Percentiles rank a stretch among this genome's conserved stretches.
Conservation (phyloP, 352 stramenopile genomes). For the Phytophthora ohioensis region DNA sequence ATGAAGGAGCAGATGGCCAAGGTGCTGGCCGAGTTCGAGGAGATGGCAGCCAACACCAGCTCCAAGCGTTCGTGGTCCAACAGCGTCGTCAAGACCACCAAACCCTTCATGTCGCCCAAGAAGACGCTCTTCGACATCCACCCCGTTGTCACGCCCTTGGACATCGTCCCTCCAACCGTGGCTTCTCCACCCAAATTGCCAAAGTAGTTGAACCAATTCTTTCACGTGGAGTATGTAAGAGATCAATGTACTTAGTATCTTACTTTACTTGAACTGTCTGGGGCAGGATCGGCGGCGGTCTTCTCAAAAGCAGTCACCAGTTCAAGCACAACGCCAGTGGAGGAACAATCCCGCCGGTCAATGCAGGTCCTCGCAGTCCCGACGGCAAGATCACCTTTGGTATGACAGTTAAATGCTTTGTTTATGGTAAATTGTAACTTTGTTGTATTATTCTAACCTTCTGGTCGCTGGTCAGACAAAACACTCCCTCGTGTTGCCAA, state of each 20-base stretch:
- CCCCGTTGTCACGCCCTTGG: slow-evolving; percentile 41
- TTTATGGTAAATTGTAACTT: neutral
- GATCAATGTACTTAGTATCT: slow-evolving; percentile 1
- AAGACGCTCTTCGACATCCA: slow-evolving; percentile 31
- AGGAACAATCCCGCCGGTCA: slow-evolving; percentile 32
- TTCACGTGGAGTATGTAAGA: neutral
- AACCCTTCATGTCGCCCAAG: slow-evolving; percentile 27
- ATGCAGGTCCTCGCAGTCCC: slow-evolving; percentile 47
- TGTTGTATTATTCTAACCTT: neutral
- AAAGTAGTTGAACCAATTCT: slow-evolving; percentile 44
- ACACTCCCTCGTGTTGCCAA: slow-evolving; percentile 73
- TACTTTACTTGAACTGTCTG: neutral
- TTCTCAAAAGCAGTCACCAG: slow-evolving; percentile 58
- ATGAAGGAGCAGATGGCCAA: slow-evolving; percentile 79
- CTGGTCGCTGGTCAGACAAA: slow-evolving; percentile 50
- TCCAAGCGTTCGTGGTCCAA: slow-evolving; percentile 80
- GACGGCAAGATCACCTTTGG: slow-evolving; percentile 75
- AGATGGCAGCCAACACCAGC: slow-evolving; percentile 59
- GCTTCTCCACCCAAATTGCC: slow-evolving; percentile 50
- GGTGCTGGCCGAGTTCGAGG: slow-evolving; percentile 76
- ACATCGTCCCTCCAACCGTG: slow-evolving; percentile 29
- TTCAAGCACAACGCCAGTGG: slow-evolving; percentile 41
- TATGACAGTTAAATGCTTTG: slow-evolving; percentile 21
- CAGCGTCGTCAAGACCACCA: slow-evolving; percentile 52
- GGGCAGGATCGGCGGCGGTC: slow-evolving; percentile 28